A percentile compares a stretch with the other conserved stretches of the same genome.
phyloP scores from a whole-genome alignment of 2,329 filamentous ascomycete genomes.

The Neonectria sp. region DNA sequence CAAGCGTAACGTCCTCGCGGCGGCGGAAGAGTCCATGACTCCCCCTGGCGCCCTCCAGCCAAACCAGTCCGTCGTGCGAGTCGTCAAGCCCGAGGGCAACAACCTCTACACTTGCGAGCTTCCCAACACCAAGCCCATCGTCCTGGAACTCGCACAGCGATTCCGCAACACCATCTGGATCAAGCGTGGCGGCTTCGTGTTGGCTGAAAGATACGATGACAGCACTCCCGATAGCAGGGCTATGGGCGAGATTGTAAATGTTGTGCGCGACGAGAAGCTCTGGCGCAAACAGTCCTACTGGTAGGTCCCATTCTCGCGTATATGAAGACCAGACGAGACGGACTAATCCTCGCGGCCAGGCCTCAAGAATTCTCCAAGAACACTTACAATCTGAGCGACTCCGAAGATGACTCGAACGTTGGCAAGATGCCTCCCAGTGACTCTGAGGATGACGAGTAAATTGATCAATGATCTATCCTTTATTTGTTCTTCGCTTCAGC shows the following conservation, averaged over 20 bases:
- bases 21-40: constrained; percentile 78
- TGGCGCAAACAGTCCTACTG: constrained; percentile 95
- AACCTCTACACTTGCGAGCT: constrained; percentile 87
- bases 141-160: constrained; percentile 86
- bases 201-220: constrained; percentile 79
- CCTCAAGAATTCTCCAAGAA: constrained; percentile 84
- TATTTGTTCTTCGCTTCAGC: constrained; percentile 51
- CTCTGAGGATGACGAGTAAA: constrained; percentile 76
- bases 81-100: constrained; percentile 89
- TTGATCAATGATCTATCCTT: constrained; percentile 37
- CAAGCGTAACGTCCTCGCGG: constrained; percentile 83
- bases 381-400: constrained; percentile 73
- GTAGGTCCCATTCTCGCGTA: constrained; percentile 61
- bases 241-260: constrained; percentile 90
- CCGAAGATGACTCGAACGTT: constrained; percentile 83
- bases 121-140: constrained; percentile 74
- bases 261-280: constrained; percentile 90
- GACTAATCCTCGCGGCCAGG: constrained; percentile 63
- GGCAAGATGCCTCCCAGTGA: constrained; percentile 90
- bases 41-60: constrained; percentile 71
- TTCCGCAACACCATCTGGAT: constrained; percentile 97
- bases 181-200: constrained; percentile 87
- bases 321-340: constrained; percentile 26
- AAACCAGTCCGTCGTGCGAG: constrained; percentile 80
- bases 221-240: constrained; percentile 83